Percentiles rank a stretch among this genome's conserved stretches.
phyloP scores from a whole-genome alignment of 164 flowering plant species.

The Litsea cubeba region DNA sequence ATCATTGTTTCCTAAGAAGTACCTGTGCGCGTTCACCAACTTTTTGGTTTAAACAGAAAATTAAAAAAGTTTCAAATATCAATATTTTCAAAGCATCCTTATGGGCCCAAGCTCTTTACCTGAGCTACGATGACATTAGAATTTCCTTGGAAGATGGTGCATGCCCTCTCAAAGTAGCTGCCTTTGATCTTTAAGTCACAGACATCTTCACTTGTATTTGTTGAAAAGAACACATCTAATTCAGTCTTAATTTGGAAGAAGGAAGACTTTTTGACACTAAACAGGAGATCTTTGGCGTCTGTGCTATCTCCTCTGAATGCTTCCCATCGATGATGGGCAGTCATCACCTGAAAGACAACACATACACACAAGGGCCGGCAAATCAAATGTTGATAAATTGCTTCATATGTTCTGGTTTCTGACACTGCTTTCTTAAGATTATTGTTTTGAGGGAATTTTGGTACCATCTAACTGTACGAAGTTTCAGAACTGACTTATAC shows the following conservation, averaged over 20 bases:
- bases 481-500: too few species aligned
- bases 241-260: conserved; percentile 29
- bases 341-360: conserved; percentile 17
- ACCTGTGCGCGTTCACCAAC: too few species aligned
- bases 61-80: too few species aligned
- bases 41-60: too few species aligned
- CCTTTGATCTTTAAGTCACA: conserved; percentile 37
- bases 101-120: conserved; percentile 13
- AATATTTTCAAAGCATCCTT: too few species aligned
- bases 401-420: too few species aligned
- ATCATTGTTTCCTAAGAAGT: too few species aligned
- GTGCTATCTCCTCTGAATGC: conserved; percentile 27
- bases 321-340: conserved; percentile 33
- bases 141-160: conserved; percentile 23
- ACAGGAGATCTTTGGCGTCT: conserved; percentile 25
- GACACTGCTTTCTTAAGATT: too few species aligned
- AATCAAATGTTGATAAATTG: neutral
- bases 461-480: too few species aligned
- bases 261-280: conserved; percentile 30
- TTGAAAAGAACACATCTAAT: conserved; percentile 22
- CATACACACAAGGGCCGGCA: too few species aligned
- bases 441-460: too few species aligned
- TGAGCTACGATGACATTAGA: conserved; percentile 23
- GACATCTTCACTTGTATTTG: conserved; percentile 19
- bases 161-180: conserved; percentile 33